phyloP scores from a whole-genome alignment of 768 basidiomycete genomes.

The Tulasnella sp. region DNA sequence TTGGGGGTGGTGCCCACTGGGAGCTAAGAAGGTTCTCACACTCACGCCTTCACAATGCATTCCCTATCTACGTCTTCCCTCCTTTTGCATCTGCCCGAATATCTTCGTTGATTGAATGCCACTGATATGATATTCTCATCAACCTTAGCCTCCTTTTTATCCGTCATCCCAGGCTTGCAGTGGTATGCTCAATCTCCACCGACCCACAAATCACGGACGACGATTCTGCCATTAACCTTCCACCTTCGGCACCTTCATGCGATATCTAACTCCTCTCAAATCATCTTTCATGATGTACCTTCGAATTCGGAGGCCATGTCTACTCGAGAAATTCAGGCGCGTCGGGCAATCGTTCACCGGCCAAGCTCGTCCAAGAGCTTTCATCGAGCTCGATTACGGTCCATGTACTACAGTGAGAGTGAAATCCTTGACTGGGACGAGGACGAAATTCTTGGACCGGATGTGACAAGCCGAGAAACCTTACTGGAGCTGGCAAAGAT shows the following conservation, averaged over 20 bases:
- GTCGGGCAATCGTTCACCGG: background rate
- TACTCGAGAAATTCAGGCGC: background rate
- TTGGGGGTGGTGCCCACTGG: no score
- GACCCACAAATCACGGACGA: no score
- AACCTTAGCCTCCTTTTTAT: no score
- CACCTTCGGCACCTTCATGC: slow-evolving; percentile 12
- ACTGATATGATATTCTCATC: no score
- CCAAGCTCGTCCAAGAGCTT: slow-evolving; percentile 4
- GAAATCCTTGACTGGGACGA: background rate
- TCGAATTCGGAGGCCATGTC: background rate
- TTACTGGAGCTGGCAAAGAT: slow-evolving; percentile 60
- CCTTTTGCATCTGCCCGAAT: no score
- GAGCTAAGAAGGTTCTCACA: no score
- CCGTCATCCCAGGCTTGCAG: no score
- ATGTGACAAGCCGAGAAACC: slow-evolving; percentile 60
- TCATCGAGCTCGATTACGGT: slow-evolving; percentile 6
- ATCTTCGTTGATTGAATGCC: no score
- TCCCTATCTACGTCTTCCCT: no score
- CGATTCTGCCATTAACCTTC: slow-evolving; percentile 12
- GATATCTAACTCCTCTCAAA: background rate
- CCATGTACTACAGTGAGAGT: background rate
- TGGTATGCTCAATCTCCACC: no score
- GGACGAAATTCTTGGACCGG: slow-evolving; percentile 38
- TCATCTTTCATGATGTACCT: slow-evolving; percentile 17
- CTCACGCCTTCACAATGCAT: no score